Conservation (phyloP, 768 basidiomycete genomes). For the Fibroporia radiculosa region DNA sequence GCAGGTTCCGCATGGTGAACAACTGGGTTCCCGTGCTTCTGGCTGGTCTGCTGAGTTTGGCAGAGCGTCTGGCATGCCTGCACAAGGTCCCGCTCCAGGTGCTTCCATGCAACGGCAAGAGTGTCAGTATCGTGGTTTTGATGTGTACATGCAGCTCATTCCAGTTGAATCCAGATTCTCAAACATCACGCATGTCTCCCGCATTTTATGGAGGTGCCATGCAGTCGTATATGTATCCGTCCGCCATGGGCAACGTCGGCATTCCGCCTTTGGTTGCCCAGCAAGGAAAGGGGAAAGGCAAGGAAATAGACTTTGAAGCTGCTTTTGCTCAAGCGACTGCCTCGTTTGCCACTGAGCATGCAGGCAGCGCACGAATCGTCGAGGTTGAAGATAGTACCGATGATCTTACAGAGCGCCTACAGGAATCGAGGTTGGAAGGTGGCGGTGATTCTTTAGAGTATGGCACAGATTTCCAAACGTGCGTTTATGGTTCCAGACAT, state of each 20-base stretch:
- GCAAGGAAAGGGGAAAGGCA: conserved; percentile 74
- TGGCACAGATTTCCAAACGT: conserved; percentile 47
- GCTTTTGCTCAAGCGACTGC: conserved; percentile 65
- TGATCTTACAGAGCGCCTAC: conserved; percentile 29
- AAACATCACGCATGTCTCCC: conserved; percentile 15
- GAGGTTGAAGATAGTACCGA: conserved; percentile 37
- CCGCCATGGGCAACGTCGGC: not conserved
- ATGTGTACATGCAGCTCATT: not conserved
- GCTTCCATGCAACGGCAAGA: conserved; percentile 32
- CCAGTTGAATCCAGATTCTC: conserved; percentile 7
- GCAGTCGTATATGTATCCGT: conserved; percentile 20
- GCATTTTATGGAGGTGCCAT: conserved; percentile 27
- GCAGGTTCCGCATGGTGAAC: conserved; percentile 26
- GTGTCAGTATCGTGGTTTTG: conserved; percentile 25
- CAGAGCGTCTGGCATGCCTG: conserved; percentile 15
- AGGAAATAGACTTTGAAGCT: conserved; percentile 78
- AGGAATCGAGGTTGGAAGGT: conserved; percentile 19
- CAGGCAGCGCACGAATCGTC: conserved; percentile 41
- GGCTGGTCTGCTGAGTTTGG: conserved; percentile 55
- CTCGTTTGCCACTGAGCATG: conserved; percentile 37
- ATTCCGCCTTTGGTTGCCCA: conserved; percentile 19
- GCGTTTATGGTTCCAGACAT: conserved; percentile 13
- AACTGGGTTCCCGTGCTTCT: not conserved
- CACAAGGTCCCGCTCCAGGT: conserved; percentile 13
- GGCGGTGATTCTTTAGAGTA: conserved; percentile 11